These are phyloP conservation scores for Ascoidea asiatica DNA, from an alignment of 805 yeast species.

Conservation along the genomic window DNA sequence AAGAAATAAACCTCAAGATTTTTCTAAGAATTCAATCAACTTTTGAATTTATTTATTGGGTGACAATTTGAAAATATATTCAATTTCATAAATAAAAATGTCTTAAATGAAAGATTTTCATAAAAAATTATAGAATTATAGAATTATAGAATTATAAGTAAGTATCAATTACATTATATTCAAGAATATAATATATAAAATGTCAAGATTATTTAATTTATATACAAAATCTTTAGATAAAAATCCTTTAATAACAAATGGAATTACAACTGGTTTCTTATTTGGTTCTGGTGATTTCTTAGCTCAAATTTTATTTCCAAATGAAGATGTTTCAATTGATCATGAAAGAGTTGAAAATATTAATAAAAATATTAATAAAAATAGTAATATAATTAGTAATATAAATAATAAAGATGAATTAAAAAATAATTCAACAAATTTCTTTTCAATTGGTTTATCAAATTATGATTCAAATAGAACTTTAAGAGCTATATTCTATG, in stretches of 20 bases:
- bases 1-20: too few species aligned
- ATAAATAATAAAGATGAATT: background rate
- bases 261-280: conserved; percentile 39
- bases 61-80: too few species aligned
- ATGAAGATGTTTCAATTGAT: conserved; percentile 9
- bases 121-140: too few species aligned
- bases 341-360: conserved; percentile 1
- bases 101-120: too few species aligned
- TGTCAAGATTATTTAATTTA: conserved; percentile 1
- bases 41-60: too few species aligned
- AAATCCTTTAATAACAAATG: conserved; percentile 41
- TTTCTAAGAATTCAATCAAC: too few species aligned
- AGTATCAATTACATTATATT: too few species aligned
- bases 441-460: too few species aligned
- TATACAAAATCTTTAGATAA: conserved; percentile 16
- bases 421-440: background rate
- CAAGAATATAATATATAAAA: background rate
- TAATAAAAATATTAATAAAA: background rate
- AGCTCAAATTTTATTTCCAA: conserved; percentile 48
- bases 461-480: conserved; percentile 41
- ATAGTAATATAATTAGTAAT: background rate
- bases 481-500: conserved; percentile 52
- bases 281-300: conserved; percentile 67
- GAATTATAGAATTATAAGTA: too few species aligned
- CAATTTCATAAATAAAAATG: too few species aligned